Percentiles rank a stretch among this genome's conserved stretches.
phyloP scores from a whole-genome alignment of 306 rosid genomes.

The Cyamopsis tetragonoloba region DNA sequence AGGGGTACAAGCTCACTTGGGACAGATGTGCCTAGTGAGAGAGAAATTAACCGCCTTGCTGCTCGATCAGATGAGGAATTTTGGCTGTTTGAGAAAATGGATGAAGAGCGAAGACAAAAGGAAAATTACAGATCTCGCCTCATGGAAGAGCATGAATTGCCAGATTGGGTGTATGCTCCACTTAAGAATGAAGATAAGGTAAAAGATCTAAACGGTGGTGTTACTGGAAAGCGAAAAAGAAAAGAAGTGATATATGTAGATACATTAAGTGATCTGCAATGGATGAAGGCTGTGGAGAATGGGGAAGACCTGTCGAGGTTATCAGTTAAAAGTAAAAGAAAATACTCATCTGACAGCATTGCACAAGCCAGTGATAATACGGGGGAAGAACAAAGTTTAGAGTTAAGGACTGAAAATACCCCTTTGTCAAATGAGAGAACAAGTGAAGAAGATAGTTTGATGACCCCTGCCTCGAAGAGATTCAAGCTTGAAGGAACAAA shows the following conservation, averaged over 20 bases:
- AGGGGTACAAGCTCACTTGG: conserved; percentile 96
- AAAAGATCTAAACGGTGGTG: conserved; percentile 37
- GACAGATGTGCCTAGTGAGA: conserved; percentile 95
- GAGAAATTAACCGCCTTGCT: conserved; percentile 99
- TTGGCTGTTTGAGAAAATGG: conserved; percentile 98
- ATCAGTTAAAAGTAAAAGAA: conserved; percentile 53
- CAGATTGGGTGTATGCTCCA: conserved; percentile 91
- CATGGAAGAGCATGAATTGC: conserved; percentile 96
- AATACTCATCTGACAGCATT: conserved; percentile 46
- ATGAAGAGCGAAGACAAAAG: conserved; percentile 88
- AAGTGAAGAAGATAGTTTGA: conserved; percentile 57
- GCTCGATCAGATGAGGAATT: conserved; percentile 94
- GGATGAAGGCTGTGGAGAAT: conserved; percentile 93
- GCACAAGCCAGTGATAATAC: conserved; percentile 38
- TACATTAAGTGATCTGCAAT: conserved; percentile 78
- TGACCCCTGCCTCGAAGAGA: conserved; percentile 52
- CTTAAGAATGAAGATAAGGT: conserved; percentile 48
- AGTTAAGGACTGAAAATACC: conserved; percentile 36
- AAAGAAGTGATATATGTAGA: conserved; percentile 89
- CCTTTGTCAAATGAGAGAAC: conserved; percentile 46
- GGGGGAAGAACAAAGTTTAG: conserved; percentile 47
- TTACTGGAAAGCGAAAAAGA: conserved; percentile 79
- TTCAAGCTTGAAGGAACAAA: conserved; percentile 50
- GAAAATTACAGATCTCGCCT: conserved; percentile 93
- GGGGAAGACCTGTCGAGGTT: conserved; percentile 67